A percentile compares a stretch with the other conserved stretches of the same genome.
Evolutionary conservation across 2,329 filamentous ascomycete species (phyloP).

Genomic region (Cryoendolithus antarcticus): DNA sequence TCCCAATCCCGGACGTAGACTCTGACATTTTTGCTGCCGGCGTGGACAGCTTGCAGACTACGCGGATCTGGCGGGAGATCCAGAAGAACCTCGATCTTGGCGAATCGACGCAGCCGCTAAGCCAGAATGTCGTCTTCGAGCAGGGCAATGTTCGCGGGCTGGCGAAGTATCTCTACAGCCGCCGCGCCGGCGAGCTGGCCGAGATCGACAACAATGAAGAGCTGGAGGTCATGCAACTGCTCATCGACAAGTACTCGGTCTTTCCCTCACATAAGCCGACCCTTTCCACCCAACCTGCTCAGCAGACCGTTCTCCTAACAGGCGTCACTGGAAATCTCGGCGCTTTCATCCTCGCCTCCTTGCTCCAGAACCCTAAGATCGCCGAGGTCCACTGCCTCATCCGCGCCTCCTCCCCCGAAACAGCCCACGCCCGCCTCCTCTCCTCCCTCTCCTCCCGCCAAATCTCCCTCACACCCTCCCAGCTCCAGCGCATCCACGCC

Average conservation of each 20-base stretch:
- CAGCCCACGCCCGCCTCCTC: slow-evolving; percentile 24
- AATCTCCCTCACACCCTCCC: slow-evolving; percentile 21
- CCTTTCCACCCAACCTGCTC: slow-evolving; percentile 2
- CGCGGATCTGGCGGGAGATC: slow-evolving; percentile 42
- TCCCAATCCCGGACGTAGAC: slow-evolving; percentile 10
- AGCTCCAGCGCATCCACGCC: slow-evolving; percentile 24
- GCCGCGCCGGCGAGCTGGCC: slow-evolving; percentile 26
- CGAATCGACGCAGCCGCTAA: slow-evolving; percentile 24
- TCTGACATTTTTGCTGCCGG: slow-evolving; percentile 49
- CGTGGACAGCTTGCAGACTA: slow-evolving; percentile 33
- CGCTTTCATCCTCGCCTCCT: slow-evolving; percentile 39
- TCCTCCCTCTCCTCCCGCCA: slow-evolving; percentile 24
- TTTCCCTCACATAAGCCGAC: slow-evolving; percentile 21
- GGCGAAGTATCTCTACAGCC: slow-evolving; percentile 31
- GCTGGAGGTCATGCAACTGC: slow-evolving; percentile 30
- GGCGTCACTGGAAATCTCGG: slow-evolving; percentile 56
- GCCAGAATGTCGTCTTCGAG: slow-evolving; percentile 49
- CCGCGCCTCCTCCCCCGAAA: slow-evolving; percentile 29
- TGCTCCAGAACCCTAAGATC: slow-evolving; percentile 19
- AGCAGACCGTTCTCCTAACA: slow-evolving; percentile 37
- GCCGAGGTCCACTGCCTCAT: slow-evolving; percentile 40
- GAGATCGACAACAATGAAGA: slow-evolving; percentile 11
- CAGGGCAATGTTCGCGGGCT: slow-evolving; percentile 38
- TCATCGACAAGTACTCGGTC: slow-evolving; percentile 35
- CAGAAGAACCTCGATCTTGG: slow-evolving; percentile 26